phyloP scores from a whole-genome alignment of 805 yeast species.

The Zygotorulaspora danielsina region DNA sequence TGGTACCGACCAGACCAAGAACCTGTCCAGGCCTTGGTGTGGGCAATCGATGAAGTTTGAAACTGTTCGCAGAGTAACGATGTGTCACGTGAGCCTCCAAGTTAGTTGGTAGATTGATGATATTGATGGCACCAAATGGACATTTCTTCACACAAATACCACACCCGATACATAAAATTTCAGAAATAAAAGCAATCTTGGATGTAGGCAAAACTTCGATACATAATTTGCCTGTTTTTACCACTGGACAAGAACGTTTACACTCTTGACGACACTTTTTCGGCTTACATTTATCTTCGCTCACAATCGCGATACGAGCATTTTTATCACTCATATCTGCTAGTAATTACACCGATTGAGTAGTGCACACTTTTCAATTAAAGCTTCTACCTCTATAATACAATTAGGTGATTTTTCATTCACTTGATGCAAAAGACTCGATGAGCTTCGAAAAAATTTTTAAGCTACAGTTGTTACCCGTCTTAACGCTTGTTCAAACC shows the following conservation, averaged over 20 bases:
- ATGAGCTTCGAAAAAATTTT: conserved; percentile 2
- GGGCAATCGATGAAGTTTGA: conserved; percentile 94
- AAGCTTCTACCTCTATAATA: background rate
- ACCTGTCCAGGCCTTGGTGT: conserved; percentile 99
- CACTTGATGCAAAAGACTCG: no score
- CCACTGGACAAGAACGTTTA: conserved; percentile 95
- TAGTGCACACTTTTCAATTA: background rate
- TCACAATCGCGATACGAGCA: conserved; percentile 93
- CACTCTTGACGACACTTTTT: conserved; percentile 98
- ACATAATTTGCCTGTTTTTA: conserved; percentile 95
- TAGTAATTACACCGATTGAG: background rate
- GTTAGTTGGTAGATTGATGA: conserved; percentile 94
- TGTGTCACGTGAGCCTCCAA: conserved; percentile 90
- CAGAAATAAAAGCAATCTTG: conserved; percentile 93
- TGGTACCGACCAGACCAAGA: conserved; percentile 94
- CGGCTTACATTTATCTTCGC: conserved; percentile 93
- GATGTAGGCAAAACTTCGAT: conserved; percentile 89
- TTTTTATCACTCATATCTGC: conserved; percentile 39
- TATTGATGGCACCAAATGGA: conserved; percentile 95
- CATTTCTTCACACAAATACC: conserved; percentile 99
- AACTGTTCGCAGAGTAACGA: conserved; percentile 95
- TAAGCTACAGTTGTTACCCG: background rate
- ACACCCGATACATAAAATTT: conserved; percentile 94
- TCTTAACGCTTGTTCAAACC: background rate
- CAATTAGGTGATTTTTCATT: no score